Evolutionary conservation across 83 land plant genomes (phyloP), one percentile per base, ranked within the genome.

Genomic region (Isoetes engelmannii): DNA sequence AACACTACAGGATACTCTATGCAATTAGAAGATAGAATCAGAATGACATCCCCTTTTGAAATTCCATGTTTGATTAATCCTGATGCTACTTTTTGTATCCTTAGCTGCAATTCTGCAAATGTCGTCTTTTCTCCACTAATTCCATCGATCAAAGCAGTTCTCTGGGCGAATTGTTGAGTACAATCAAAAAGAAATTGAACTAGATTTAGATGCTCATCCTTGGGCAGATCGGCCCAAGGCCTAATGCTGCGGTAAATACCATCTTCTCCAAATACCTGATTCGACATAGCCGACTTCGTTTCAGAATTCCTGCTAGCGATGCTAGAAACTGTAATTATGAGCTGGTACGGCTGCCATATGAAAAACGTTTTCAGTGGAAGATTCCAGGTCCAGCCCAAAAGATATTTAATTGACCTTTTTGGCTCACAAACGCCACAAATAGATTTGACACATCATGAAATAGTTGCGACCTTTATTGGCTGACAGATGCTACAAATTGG

Each of bases 1-100:
- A 91, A 88, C 45, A 75, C 68, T 41, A 82, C 56, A 5, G 83
- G 81, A 44, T 73, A 86, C 4, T 78, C 73, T 42, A 86, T 71
- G 7, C 87, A 88, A 64, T 91, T 91, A 15, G 89, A 83, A 12
- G 87, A 81, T 44, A 88, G 64, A 13, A 91, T 76, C 56, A 88
- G 71, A 7, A 88, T 86, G 51, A 83, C 90, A 49, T 88, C 89
- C 53, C 79, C 80, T 59, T 84, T 84, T 6, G n/a, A 82, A 79
- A n/a, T 61, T 73, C 28, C 71, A 69, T 53, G 83, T 12, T 18
- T 4, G 50, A 8, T 53, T 20, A 73, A 21, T 44, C 81, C 85
- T 20, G 76, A 51, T 13, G 86, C 83, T 63, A 83, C 13, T 15
- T 73, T 69, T 45, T 28, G 43, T 28, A 83, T 68, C 17, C 13